Conservation (phyloP, 2,329 filamentous ascomycete genomes). For the Diaporthe sp. region DNA sequence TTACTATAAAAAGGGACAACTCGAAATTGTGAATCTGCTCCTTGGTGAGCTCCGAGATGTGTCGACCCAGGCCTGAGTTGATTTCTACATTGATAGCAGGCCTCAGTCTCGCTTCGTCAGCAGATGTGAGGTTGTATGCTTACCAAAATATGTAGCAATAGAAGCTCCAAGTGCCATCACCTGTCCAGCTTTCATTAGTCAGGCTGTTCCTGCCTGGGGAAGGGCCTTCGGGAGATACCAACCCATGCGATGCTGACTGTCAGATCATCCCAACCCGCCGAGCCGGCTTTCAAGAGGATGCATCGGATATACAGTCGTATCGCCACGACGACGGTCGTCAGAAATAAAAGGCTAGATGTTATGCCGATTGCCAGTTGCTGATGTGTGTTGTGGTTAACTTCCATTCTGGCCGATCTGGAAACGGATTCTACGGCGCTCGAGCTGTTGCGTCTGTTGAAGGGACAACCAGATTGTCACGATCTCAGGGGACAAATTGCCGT, state of each 20-base stretch:
- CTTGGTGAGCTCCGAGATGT: conserved; percentile 2
- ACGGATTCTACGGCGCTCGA: background rate
- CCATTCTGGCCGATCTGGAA: background rate
- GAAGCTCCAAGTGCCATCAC: conserved; percentile 29
- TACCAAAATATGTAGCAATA: conserved; percentile 32
- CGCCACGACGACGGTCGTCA: conserved; percentile 18
- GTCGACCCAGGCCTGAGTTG: conserved; percentile 25
- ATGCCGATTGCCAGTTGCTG: conserved; percentile 29
- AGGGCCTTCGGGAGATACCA: background rate
- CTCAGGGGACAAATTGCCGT: background rate
- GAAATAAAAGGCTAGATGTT: conserved; percentile 11
- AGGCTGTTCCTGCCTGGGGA: background rate
- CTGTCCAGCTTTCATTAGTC: background rate
- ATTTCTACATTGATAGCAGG: conserved; percentile 1
- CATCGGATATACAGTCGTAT: conserved; percentile 33
- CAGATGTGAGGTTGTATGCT: background rate
- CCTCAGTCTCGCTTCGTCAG: background rate
- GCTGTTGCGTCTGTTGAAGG: background rate
- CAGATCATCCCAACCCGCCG: conserved; percentile 30
- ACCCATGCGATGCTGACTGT: conserved; percentile 33
- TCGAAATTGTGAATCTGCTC: conserved; percentile 17
- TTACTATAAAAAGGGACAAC: conserved; percentile 9
- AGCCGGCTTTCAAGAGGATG: conserved; percentile 26
- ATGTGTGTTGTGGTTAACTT: conserved; percentile 13
- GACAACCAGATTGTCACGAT: background rate